Base-by-base conservation (phyloP, 2,329 filamentous ascomycete genomes). In the Periconia macrospinosa region DNA sequence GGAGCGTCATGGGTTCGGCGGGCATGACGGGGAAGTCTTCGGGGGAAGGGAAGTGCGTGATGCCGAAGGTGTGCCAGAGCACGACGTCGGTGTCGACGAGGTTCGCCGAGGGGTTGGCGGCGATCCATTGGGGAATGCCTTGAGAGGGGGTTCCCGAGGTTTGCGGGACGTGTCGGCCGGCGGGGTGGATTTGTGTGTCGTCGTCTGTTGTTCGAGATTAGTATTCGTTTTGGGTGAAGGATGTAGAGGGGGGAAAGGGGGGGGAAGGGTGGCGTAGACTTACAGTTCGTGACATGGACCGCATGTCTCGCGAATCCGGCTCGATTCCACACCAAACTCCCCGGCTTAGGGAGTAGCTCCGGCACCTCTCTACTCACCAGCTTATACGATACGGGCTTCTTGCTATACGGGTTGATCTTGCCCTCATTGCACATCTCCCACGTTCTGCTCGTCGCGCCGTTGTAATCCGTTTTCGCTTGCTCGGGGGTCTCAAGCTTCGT, bases 21-120 rank as follows among this genome's bases (percentile, higher is more conserved):
- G 91, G 91, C 92, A 96, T 96, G 63, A 96, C 81, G 30, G 92
- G 92, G 78, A 91, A 96, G 74, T 96, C 92, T 70, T 97, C 92
- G 0, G 92, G 91, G 0, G 89, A 79, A 0, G 92, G 92, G 79
- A 96, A 93, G 71, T 96, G 92, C 0, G 89, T 93, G 35, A 96
- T 81, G 35, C 92, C 92, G 67, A 96, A 97, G 0, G 91, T 96
- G 76, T 96, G 92, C 92, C 92, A 97, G 15, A 96, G 83, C 1
- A 97, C 92, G 30, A 96, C 78, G 70, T 97, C 90, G 0, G 86
- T 90, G 78, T 96, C 89, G 51, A 89, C 89, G 61, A 96, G 86
- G 23, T 79, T 83, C 53, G 83, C 85, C 44, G 77, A 77, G 13
- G 89, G 86, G 56, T 91, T 84, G 20, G 85, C 85, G 17, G 79